Percentiles rank a stretch among this genome's conserved stretches.
These are phyloP conservation scores for Rosa lucieae DNA, from an alignment of 306 rosid species.

Conservation along the genomic window DNA sequence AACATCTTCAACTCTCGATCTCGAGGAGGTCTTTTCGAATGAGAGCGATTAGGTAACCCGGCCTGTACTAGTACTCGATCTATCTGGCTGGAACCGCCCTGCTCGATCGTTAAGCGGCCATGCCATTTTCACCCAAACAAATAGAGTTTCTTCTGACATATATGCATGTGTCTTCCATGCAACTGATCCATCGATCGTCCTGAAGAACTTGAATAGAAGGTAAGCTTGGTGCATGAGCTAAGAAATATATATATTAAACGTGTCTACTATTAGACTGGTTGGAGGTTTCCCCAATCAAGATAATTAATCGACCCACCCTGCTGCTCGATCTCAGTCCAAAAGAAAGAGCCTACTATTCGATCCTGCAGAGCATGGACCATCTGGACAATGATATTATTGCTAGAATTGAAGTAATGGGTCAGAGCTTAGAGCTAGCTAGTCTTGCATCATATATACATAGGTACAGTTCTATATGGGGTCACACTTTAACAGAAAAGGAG, in stretches of 20 bases:
- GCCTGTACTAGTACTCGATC: neutral
- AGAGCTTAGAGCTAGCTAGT: neutral
- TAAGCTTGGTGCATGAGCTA: neutral
- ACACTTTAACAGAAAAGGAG: neutral
- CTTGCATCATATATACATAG: neutral
- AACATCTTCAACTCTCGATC: neutral
- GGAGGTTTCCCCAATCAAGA: neutral
- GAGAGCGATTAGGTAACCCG: neutral
- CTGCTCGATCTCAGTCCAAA: neutral
- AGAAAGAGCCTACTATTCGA: neutral
- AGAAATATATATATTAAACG: neutral
- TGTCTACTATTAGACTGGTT: neutral
- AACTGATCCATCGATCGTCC: neutral
- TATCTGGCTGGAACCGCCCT: neutral
- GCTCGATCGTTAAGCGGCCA: too few species aligned
- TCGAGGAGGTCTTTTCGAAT: too few species aligned
- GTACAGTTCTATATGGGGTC: neutral
- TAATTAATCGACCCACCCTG: neutral
- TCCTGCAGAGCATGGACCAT: conserved; percentile 1
- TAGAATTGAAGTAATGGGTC: neutral
- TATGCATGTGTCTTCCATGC: neutral
- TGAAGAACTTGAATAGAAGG: neutral
- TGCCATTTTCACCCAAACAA: neutral
- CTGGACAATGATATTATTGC: neutral
- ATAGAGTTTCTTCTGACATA: neutral